Conservation (phyloP, 495 filamentous ascomycete genomes). For the Hypoxylon crocopeplum region DNA sequence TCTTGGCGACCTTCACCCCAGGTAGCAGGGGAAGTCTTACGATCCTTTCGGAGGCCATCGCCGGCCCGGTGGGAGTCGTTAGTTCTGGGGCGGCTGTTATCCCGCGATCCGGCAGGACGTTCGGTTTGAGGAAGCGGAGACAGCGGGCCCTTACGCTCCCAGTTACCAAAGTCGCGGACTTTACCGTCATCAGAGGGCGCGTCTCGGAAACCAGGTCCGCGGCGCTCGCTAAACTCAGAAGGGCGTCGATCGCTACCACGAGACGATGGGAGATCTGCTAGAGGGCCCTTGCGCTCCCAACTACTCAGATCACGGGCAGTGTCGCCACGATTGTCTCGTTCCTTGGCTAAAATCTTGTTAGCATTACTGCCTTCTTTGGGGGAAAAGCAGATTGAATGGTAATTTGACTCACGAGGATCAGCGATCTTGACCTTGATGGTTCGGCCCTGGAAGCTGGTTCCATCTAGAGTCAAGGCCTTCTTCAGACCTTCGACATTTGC, state of each 20-base stretch:
- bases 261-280: conserved; percentile 73
- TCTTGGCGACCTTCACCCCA: conserved; percentile 89
- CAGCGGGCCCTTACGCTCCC: conserved; percentile 94
- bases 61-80: conserved; percentile 65
- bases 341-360: conserved; percentile 70
- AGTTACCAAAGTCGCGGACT: conserved; percentile 85
- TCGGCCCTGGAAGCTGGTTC: conserved; percentile 80
- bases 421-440: conserved; percentile 78
- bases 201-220: conserved; percentile 43
- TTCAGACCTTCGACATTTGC: conserved; percentile 86
- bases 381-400: neutral
- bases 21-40: conserved; percentile 73
- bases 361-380: too few relatives aligned
- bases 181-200: conserved; percentile 73
- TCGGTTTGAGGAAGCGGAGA: conserved; percentile 69
- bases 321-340: conserved; percentile 58
- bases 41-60: conserved; percentile 59
- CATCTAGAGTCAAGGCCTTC: conserved; percentile 83
- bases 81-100: conserved; percentile 72
- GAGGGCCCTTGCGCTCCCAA: conserved; percentile 90
- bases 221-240: conserved; percentile 51
- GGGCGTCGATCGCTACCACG: conserved; percentile 59
- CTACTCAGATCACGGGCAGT: conserved; percentile 70
- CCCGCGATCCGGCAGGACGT: conserved; percentile 60
- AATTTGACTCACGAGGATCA: conserved; percentile 50